Evolutionary conservation across 768 basidiomycete species (phyloP).

Genomic region (Pulveroboletus sp.): DNA sequence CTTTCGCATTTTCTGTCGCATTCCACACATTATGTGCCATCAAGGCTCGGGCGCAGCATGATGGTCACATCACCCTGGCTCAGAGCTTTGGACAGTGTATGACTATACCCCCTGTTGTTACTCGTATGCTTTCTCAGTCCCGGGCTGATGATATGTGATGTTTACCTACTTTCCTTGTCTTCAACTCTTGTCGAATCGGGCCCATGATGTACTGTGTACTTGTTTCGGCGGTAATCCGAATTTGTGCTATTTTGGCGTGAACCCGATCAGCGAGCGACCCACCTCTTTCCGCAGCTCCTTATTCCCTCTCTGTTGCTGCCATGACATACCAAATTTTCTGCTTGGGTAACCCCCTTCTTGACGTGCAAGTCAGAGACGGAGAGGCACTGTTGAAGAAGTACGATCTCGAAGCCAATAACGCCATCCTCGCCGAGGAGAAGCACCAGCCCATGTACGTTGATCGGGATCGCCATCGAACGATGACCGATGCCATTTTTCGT

Average conservation of each 20-base stretch:
- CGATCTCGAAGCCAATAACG: conserved; percentile 87
- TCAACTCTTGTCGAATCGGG: no score
- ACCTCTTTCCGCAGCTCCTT: conserved; percentile 5
- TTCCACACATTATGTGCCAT: conserved; percentile 50
- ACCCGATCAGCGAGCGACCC: neutral
- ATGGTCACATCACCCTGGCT: conserved; percentile 20
- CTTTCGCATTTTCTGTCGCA: conserved; percentile 53
- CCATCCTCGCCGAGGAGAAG: conserved; percentile 88
- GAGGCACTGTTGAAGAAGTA: conserved; percentile 88
- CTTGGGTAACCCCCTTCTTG: conserved; percentile 94
- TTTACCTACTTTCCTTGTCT: no score
- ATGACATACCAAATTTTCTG: conserved; percentile 71
- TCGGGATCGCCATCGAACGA: neutral
- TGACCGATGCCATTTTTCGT: neutral
- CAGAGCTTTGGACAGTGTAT: conserved; percentile 26
- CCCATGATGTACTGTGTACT: no score
- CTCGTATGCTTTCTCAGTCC: conserved; percentile 19
- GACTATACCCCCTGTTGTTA: conserved; percentile 15
- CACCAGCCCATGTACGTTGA: conserved; percentile 70
- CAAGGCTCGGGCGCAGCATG: conserved; percentile 42
- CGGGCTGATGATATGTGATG: conserved; percentile 5
- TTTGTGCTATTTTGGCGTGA: neutral
- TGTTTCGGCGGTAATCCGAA: neutral
- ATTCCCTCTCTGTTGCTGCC: conserved; percentile 30
- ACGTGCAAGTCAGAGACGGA: conserved; percentile 88